Evolutionary conservation across 2,329 filamentous ascomycete genomes (phyloP), one percentile per base, ranked within the genome.

Genomic region (Nectriaceae sp.): DNA sequence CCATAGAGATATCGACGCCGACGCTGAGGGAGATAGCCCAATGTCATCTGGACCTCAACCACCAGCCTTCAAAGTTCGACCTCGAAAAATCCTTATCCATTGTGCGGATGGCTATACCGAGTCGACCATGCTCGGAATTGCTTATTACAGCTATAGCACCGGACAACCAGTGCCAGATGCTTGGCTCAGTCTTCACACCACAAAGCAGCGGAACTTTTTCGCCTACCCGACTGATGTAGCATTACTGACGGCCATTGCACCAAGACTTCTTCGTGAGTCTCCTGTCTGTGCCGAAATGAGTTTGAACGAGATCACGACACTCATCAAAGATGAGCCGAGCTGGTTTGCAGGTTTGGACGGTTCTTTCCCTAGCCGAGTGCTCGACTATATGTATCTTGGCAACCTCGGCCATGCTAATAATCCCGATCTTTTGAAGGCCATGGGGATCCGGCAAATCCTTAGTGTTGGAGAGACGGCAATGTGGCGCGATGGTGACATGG

Each of bases 21-120:
- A 72, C 62, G 20, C 70, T 41, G 59, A 68, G 54, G 55, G 59
- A 37, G 60, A 68, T 42, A 55, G 51, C 4, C 57, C 52, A 3
- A 65, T 66, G 59, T 52, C 49, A 5, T 46, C 41, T 26, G 49
- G 53, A 8, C 50, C 54, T 46, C 63, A 50, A 45, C 19, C 11
- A 11, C 37, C 48, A 19, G 36, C 36, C 19, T 39, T 47, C 50
- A 44, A 60, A 44, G 29, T 45, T 20, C 70, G 71, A 26, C 75
- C 83, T 46, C 76, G 84, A 54, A 91, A 85, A 64, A 83, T 97
- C 26, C 80, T 97, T 24, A 89, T 99, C 35, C 93, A 97, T 69
- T 97, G 94, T 68, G 86, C 87, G 2, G 94, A 99, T 68, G 94
- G 94, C 16, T 99, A 99, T 63, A 99, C 94, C 0, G 94, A 99